Conservation (phyloP, 1,139 yeast genomes). For the Taiozyma sp. region DNA sequence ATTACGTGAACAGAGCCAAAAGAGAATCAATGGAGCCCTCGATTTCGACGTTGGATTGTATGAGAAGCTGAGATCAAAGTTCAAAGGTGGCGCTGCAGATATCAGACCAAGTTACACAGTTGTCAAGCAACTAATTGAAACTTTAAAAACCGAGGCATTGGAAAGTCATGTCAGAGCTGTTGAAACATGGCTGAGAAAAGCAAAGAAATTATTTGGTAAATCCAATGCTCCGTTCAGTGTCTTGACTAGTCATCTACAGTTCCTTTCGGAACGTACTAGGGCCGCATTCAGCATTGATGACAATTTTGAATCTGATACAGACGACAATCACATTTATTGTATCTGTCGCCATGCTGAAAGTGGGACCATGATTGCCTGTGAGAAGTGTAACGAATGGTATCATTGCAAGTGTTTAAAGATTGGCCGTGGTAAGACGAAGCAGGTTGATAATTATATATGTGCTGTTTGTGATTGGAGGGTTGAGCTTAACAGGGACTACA, state of each 20-base stretch:
- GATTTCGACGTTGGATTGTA: constrained; percentile 4
- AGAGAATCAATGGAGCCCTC: not conserved
- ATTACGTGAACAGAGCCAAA: not conserved
- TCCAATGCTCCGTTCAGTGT: constrained; percentile 30
- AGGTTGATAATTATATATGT: constrained; percentile 46
- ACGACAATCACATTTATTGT: constrained; percentile 45
- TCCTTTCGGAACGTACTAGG: constrained; percentile 31
- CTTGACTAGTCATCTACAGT: constrained; percentile 28
- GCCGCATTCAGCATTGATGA: constrained; percentile 42
- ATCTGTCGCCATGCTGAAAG: constrained; percentile 65
- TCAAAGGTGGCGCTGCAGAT: constrained; percentile 25
- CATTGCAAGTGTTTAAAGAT: constrained; percentile 62
- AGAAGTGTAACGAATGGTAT: constrained; percentile 75
- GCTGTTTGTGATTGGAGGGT: constrained; percentile 55
- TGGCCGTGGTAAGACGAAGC: constrained; percentile 29
- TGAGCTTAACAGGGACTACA: constrained; percentile 28
- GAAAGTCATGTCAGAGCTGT: constrained; percentile 25
- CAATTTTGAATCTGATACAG: constrained; percentile 21
- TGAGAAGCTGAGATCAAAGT: constrained; percentile 12
- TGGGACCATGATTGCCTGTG: constrained; percentile 80
- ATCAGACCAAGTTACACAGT: constrained; percentile 27
- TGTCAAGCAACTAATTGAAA: constrained; percentile 25
- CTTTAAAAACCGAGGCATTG: constrained; percentile 13
- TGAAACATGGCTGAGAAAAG: constrained; percentile 43
- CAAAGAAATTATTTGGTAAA: constrained; percentile 36